Percentiles rank a stretch among this genome's conserved stretches.
These are phyloP conservation scores for Chernovozyma sophiae-reginae DNA, from an alignment of 1,139 yeast genomes.

Conservation along the genomic window DNA sequence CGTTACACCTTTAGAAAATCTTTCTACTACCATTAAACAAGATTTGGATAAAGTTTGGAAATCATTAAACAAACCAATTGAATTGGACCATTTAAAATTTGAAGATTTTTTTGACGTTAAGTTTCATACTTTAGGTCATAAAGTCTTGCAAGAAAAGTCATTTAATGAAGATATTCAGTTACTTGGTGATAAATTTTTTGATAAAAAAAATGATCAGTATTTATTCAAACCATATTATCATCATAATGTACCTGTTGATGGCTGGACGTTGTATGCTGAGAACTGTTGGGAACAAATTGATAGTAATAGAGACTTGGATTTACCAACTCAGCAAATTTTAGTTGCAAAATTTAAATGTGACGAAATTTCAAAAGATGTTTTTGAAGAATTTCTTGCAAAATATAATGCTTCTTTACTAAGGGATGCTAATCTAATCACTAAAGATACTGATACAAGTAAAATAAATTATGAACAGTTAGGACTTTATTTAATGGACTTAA, in stretches of 20 bases:
- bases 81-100: slow-evolving; percentile 48
- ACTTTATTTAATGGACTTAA: slow-evolving; percentile 34
- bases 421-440: slow-evolving; percentile 5
- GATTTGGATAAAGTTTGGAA: slow-evolving; percentile 82
- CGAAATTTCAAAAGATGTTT: slow-evolving; percentile 62
- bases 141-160: slow-evolving; percentile 71
- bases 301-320: slow-evolving; percentile 84
- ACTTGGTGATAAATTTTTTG: slow-evolving; percentile 60
- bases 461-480: slow-evolving; percentile 40
- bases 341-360: slow-evolving; percentile 95
- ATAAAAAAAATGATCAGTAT: slow-evolving; percentile 29
- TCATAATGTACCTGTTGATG: slow-evolving; percentile 87
- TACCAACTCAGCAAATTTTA: slow-evolving; percentile 92
- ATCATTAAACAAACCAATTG: slow-evolving; percentile 67
- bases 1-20: slow-evolving; percentile 72
- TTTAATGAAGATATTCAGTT: slow-evolving; percentile 60
- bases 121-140: slow-evolving; percentile 82
- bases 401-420: slow-evolving; percentile 20
- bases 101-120: slow-evolving; percentile 80
- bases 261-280: slow-evolving; percentile 90
- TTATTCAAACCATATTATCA: slow-evolving; percentile 72
- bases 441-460: slow-evolving; percentile 13
- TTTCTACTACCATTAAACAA: slow-evolving; percentile 60
- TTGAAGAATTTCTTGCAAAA: slow-evolving; percentile 40
- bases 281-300: slow-evolving; percentile 95